phyloP scores from a whole-genome alignment of 1,139 yeast species.

The Candida mesenterica region DNA sequence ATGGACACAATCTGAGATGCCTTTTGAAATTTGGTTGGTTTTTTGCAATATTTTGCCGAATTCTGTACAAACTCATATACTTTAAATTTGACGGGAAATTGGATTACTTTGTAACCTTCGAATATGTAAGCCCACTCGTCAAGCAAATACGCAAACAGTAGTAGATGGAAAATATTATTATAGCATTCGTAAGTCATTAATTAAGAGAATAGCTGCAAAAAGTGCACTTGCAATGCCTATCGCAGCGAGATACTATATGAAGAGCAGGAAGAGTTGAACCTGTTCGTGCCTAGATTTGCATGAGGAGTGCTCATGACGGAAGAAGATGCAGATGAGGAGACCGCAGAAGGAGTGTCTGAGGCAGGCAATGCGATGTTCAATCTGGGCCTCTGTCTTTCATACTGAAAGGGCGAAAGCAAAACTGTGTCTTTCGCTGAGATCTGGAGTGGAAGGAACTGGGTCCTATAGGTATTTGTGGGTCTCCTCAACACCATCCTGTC shows the following conservation, averaged over 20 bases:
- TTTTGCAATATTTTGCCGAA: too few species aligned
- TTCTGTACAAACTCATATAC: too few species aligned
- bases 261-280: background rate
- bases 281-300: background rate
- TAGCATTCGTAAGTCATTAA: background rate
- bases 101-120: too few species aligned
- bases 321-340: background rate
- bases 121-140: too few species aligned
- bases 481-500: background rate
- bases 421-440: background rate
- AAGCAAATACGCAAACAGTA: too few species aligned
- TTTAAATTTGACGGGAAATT: too few species aligned
- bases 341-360: background rate
- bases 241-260: background rate
- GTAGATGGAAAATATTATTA: background rate
- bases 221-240: background rate
- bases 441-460: background rate
- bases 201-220: background rate
- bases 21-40: too few species aligned
- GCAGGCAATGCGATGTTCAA: background rate
- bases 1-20: too few species aligned
- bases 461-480: background rate
- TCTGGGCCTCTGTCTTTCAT: background rate
- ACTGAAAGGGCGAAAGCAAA: background rate
- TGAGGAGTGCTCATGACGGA: constrained; percentile 1